phyloP scores from a whole-genome alignment of 202 grass and related monocot genomes.

The Miscanthus sacchariflorus region DNA sequence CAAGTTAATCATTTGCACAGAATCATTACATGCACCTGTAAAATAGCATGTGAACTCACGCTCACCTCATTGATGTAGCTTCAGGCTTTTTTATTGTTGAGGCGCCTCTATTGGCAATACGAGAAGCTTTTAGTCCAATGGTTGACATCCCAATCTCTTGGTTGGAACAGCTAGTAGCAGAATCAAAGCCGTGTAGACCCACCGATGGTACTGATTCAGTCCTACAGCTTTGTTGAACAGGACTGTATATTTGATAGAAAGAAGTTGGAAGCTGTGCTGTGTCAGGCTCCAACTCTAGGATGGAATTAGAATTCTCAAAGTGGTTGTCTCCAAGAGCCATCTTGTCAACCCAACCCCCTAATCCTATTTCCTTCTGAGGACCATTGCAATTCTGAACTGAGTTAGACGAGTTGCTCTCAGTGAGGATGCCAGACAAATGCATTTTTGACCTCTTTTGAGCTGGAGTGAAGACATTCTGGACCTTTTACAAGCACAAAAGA shows the following conservation, averaged over 20 bases:
- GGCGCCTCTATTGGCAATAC: conserved; percentile 41
- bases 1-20: conserved; percentile 48
- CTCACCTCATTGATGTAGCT: conserved; percentile 60
- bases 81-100: conserved; percentile 71
- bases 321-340: conserved; percentile 41
- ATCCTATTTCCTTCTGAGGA: conserved; percentile 50
- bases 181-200: conserved; percentile 58
- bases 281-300: conserved; percentile 45
- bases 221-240: conserved; percentile 47
- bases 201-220: conserved; percentile 59
- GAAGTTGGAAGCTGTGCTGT: conserved; percentile 51
- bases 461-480: conserved; percentile 44
- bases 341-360: conserved; percentile 51
- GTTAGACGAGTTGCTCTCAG: conserved; percentile 53
- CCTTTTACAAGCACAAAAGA: conserved; percentile 49
- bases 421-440: conserved; percentile 56
- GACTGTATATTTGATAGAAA: conserved; percentile 67
- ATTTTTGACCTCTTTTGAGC: conserved; percentile 58
- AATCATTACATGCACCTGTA: conserved; percentile 24
- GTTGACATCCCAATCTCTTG: conserved; percentile 57
- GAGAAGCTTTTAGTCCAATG: conserved; percentile 55
- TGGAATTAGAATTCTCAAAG: conserved; percentile 46
- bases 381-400: conserved; percentile 48
- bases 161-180: conserved; percentile 65
- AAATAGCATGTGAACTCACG: conserved; percentile 43